These are phyloP conservation scores for Curvularia spicifera DNA, from an alignment of 2,329 filamentous ascomycete species.

Conservation along the genomic window DNA sequence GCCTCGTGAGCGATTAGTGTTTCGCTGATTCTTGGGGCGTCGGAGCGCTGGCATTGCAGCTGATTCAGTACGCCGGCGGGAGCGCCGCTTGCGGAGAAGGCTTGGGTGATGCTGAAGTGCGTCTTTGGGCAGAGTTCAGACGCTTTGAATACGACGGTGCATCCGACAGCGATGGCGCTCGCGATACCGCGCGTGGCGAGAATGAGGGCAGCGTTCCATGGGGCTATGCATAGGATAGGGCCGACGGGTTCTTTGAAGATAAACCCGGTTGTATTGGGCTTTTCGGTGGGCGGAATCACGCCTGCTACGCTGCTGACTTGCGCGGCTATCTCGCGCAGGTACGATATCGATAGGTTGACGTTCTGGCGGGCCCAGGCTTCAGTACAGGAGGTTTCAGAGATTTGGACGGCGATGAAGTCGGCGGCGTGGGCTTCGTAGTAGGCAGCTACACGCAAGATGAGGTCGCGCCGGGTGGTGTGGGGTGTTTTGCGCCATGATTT, in stretches of 20 bases:
- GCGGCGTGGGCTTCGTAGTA: constrained; percentile 64
- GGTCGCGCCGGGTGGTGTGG: constrained; percentile 67
- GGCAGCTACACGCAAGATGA: constrained; percentile 71
- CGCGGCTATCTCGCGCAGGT: constrained; percentile 57
- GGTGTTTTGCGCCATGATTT: constrained; percentile 69
- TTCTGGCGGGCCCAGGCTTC: constrained; percentile 49
- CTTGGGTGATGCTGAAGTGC: constrained; percentile 26
- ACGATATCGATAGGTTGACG: constrained; percentile 41
- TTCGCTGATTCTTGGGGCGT: constrained; percentile 71
- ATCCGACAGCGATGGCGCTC: constrained; percentile 65
- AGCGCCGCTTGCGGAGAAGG: constrained; percentile 66
- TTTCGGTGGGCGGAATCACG: constrained; percentile 35
- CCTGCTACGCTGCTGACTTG: constrained; percentile 25
- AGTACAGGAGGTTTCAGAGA: constrained; percentile 60
- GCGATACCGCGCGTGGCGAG: constrained; percentile 38
- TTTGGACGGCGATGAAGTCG: constrained; percentile 66
- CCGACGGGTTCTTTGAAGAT: constrained; percentile 44
- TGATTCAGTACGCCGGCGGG: constrained; percentile 76
- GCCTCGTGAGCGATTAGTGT: constrained; percentile 71
- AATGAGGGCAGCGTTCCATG: constrained; percentile 59
- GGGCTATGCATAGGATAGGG: constrained; percentile 8
- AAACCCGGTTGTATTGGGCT: constrained; percentile 35
- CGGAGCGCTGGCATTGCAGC: constrained; percentile 63
- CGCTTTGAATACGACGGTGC: constrained; percentile 44
- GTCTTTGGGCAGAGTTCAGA: constrained; percentile 37